Conservation (phyloP, 73 alveolate species). For the Breviolum minutum region DNA sequence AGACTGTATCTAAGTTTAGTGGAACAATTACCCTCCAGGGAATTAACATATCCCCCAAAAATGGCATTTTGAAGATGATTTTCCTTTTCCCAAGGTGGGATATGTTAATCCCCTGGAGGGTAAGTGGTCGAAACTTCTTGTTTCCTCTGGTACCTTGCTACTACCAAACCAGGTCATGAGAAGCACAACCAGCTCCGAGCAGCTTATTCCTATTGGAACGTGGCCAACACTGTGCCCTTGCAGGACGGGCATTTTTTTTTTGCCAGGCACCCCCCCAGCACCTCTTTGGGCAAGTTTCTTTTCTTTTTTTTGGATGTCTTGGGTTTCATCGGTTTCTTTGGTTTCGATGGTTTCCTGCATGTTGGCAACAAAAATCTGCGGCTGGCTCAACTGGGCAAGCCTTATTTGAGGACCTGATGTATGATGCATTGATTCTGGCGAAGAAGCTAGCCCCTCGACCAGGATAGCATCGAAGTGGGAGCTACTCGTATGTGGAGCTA, state of each 20-base stretch:
- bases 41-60: too few species aligned
- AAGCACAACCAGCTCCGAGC: conserved; percentile 97
- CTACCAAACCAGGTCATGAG: conserved; percentile 60
- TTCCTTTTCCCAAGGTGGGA: background rate
- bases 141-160: background rate
- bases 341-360: background rate
- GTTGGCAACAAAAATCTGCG: background rate
- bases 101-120: too few species aligned
- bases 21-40: too few species aligned
- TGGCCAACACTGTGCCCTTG: conserved; percentile 97
- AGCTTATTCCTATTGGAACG: conserved; percentile 98
- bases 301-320: background rate
- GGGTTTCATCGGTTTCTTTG: background rate
- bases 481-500: too few species aligned
- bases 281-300: too few species aligned
- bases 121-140: background rate
- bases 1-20: too few species aligned
- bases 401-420: conserved; percentile 96
- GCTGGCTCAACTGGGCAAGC: background rate
- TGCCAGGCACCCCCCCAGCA: too few species aligned
- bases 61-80: background rate
- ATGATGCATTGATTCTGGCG: conserved; percentile 98
- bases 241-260: conserved; percentile 72
- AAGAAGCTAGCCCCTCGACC: conserved; percentile 67
- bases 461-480: background rate